phyloP scores from a whole-genome alignment of 257 asterid genomes.

The Fraxinus excelsior region DNA sequence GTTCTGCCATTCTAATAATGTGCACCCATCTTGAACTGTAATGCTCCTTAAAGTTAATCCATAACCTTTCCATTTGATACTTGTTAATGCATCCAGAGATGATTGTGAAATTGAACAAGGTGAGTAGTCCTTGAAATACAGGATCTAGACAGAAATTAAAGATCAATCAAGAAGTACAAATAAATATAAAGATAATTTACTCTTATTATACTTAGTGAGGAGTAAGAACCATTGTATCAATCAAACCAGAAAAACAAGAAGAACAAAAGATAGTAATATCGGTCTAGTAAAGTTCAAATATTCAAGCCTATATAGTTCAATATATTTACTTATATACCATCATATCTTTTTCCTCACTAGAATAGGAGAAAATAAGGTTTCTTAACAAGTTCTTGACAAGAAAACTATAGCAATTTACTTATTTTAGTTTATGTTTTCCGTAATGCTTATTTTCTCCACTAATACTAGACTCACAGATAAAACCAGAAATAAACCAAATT shows the following conservation, averaged over 20 bases:
- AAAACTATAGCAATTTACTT: not conserved
- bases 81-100: constrained; percentile 63
- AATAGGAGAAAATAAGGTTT: not conserved
- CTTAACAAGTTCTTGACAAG: not conserved
- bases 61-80: constrained; percentile 77
- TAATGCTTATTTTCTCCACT: too few species aligned
- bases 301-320: not conserved
- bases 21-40: constrained; percentile 54
- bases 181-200: not conserved
- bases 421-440: not conserved
- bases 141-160: constrained; percentile 46
- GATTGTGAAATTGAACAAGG: constrained; percentile 62
- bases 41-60: constrained; percentile 63
- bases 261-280: not conserved
- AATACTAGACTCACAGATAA: too few species aligned
- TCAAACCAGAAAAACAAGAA: not conserved
- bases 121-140: constrained; percentile 68
- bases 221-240: not conserved
- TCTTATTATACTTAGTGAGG: not conserved
- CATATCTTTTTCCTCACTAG: not conserved
- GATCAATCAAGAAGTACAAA: constrained; percentile 6
- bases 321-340: not conserved
- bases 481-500: too few species aligned
- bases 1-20: constrained; percentile 80
- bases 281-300: not conserved